A percentile compares a stretch with the other conserved stretches of the same genome.
Evolutionary conservation across 73 alveolate species (phyloP).

Genomic region (Tetrahymena elliotti): DNA sequence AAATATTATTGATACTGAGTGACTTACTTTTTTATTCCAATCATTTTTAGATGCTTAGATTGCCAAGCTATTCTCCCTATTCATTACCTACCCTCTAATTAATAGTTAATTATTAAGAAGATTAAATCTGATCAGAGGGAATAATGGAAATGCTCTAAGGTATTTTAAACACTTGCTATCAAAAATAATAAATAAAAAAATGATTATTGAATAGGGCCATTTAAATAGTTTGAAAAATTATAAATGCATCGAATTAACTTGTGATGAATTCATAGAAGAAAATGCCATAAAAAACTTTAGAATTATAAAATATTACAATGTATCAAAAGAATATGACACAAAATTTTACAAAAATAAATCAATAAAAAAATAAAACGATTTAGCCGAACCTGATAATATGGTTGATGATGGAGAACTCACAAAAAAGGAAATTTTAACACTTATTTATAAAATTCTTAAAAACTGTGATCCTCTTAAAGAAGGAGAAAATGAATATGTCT

Average conservation of each 20-base stretch:
- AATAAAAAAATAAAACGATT: background rate
- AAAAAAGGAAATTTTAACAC: background rate
- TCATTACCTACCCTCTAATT: background rate
- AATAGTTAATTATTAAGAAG: background rate
- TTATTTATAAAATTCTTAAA: background rate
- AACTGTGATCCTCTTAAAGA: background rate
- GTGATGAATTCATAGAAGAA: conserved; percentile 27
- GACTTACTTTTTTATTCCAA: background rate
- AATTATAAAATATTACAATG: conserved; percentile 16
- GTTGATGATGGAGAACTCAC: background rate
- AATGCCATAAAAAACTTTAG: conserved; percentile 23
- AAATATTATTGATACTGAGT: background rate
- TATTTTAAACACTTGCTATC: background rate
- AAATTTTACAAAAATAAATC: background rate
- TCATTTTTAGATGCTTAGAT: background rate
- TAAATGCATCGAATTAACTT: conserved; percentile 15
- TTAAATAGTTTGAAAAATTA: background rate
- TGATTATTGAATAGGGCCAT: conserved; percentile 2
- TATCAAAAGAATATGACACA: conserved; percentile 9
- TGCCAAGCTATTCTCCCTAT: conserved; percentile 12
- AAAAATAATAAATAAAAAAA: background rate
- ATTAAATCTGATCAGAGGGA: conserved; percentile 3
- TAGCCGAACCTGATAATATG: background rate
- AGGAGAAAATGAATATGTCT: background rate
- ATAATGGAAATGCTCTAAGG: conserved; percentile 1